phyloP scores from a whole-genome alignment of 2,329 filamentous ascomycete species.

The Diaporthe citrichinensis region DNA sequence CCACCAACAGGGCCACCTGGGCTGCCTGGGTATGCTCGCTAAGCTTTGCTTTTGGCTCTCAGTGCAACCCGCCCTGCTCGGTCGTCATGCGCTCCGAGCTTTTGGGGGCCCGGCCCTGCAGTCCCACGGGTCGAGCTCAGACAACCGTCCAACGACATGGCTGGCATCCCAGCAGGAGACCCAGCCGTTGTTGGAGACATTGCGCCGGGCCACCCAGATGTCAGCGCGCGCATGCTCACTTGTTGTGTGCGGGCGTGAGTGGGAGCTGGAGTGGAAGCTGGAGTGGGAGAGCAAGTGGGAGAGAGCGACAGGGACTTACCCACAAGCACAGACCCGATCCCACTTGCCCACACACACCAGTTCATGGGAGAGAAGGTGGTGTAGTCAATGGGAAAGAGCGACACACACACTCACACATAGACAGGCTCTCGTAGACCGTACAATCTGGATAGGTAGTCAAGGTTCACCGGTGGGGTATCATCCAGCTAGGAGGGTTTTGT shows the following conservation, averaged over 20 bases:
- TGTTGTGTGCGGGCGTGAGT: neutral
- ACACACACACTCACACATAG: neutral
- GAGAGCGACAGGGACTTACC: neutral
- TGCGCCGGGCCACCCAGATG: conserved; percentile 5
- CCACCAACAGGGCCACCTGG: neutral
- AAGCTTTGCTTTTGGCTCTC: conserved; percentile 36
- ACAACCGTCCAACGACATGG: conserved; percentile 33
- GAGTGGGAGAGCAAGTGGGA: neutral
- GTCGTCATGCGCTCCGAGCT: conserved; percentile 38
- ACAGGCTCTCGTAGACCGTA: conserved; percentile 5
- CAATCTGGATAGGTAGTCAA: conserved; percentile 18
- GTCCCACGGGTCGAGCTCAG: conserved; percentile 16
- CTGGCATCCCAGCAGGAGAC: neutral
- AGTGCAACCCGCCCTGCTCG: conserved; percentile 34
- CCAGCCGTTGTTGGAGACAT: conserved; percentile 14
- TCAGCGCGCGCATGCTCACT: neutral
- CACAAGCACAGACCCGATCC: conserved; percentile 15
- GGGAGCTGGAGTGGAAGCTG: neutral
- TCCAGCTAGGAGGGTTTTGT: conserved; percentile 18
- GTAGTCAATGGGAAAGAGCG: neutral
- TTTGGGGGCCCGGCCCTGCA: conserved; percentile 28
- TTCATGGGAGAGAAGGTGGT: conserved; percentile 19
- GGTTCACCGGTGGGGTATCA: conserved; percentile 30
- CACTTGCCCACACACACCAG: conserved; percentile 19
- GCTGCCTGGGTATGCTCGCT: conserved; percentile 18